Evolutionary conservation across 768 basidiomycete species (phyloP), one percentile per base, ranked within the genome.

Genomic region (Favolaschia claudopus): DNA sequence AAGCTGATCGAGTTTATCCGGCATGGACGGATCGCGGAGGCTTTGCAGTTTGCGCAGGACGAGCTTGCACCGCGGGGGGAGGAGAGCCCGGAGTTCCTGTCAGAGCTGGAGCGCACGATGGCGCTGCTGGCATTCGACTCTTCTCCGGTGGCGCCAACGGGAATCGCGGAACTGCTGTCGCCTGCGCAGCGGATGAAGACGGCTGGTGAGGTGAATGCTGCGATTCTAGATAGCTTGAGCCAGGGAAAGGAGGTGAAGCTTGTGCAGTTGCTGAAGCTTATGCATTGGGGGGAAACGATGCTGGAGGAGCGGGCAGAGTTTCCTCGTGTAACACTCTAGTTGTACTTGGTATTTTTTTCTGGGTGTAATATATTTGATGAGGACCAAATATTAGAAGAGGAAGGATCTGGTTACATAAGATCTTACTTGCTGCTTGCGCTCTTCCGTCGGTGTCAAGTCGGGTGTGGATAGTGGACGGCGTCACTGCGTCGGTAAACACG

Each of bases 51-150:
- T 77, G 97, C 97, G 3, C 94, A 98, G 67, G 84, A 87, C 47
- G 95, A 99, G 72, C 82, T 99, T 12, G 97, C 97, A 5, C 95
- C 95, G 17, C 88, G 96, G 7, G 96, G 95, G 4, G 94, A 97
- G 69, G 93, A 97, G 77, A 93, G 90, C 58, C 95, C 95, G 0
- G 92, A 96, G 72, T 98, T 96, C 73, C 81, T 99, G 40, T 77
- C 86, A 19, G 96, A 99, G 72, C 79, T 99, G 39, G 97, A 99
- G 76, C 85, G 89, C 47, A 96, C 96, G 28, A 98, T 99, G 95
- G 92, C 95, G 31, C 75, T 99, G 43, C 77, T 99, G 33, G 92
- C 91, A 37, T 93, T 93, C 72, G 89, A 92, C 61, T 81, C 86
- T 2, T 79, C 84, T 2, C 78, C 85, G 27, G 69, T 76, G 39